Evolutionary conservation across 768 basidiomycete species (phyloP), one percentile per base, ranked within the genome.

Genomic region (Russula dissimulans): DNA sequence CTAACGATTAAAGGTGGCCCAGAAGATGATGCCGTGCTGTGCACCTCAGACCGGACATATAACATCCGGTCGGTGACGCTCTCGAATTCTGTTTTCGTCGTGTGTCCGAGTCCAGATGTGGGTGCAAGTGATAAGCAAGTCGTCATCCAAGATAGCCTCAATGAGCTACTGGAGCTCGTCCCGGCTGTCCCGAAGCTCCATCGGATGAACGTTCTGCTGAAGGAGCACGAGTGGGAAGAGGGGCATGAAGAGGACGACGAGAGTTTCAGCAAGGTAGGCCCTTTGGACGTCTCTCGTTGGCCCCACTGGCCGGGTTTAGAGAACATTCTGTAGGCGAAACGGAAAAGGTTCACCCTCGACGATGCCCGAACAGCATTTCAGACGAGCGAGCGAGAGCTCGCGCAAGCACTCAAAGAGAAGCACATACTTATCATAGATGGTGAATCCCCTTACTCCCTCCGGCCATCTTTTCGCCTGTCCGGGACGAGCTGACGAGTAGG

Each of bases 1-100:
- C 58, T 59, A 57, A 51, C 65, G 88, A 86, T 98, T 73, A 95
- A 93, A 71, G 95, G 95, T 7, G 76, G 84, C 46, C 71, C 82
- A 1, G 78, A 79, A 32, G 94, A 97, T 66, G 88, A 95, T 66
- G 95, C 95, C 0, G 93, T 97, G 0, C 74, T 95, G 9, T 97
- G 95, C 71, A 95, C 94, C 0, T 66, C 77, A 0, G 78, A 85
- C 59, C 84, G 81, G 69, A 98, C 95, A 0, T 99, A 87, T 69
- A 69, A 81, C 2, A 74, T 98, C 31, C 85, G 95, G 57, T 88
- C 93, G 0, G 86, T 98, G n/a, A 79, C 80, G 9, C 76, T 97
- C 49, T 97, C 94, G 17, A 98, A 98, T 71, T 86, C 92, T 0
- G 74, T 95, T 38, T 76, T 94, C 12, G 80, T 97, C 46, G 77